phyloP scores from a whole-genome alignment of 495 filamentous ascomycete genomes.

The Tuber brumale region DNA sequence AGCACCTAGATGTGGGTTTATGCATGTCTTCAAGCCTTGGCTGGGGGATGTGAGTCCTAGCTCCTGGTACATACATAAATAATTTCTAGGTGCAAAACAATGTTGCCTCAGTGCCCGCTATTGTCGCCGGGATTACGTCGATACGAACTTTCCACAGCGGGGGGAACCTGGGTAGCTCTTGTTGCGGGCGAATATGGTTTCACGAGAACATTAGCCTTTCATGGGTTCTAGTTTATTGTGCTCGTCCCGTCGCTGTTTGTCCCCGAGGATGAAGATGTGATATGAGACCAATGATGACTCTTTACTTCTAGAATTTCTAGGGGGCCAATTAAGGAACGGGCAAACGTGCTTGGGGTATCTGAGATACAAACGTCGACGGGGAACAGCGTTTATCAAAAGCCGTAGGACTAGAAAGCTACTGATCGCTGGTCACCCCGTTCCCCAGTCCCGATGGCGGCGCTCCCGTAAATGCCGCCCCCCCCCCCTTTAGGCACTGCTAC shows the following conservation, averaged over 20 bases:
- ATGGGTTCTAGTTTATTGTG: slow-evolving; percentile 24
- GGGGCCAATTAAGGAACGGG: slow-evolving; percentile 54
- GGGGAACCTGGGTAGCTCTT: slow-evolving; percentile 47
- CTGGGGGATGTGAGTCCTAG: not conserved
- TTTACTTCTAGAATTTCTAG: slow-evolving; percentile 49
- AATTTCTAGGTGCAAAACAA: slow-evolving; percentile 51
- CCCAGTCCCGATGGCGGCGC: slow-evolving; percentile 7
- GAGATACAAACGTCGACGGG: slow-evolving; percentile 42
- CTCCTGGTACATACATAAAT: not conserved
- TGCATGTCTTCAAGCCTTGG: not conserved
- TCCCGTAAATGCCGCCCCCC: slow-evolving; percentile 2
- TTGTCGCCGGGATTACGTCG: slow-evolving; percentile 55
- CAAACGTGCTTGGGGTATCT: slow-evolving; percentile 45
- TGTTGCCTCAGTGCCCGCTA: slow-evolving; percentile 48
- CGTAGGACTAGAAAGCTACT: not conserved
- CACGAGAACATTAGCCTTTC: slow-evolving; percentile 54
- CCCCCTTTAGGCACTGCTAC: slow-evolving; percentile 8
- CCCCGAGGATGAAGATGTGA: slow-evolving; percentile 49
- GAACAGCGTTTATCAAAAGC: slow-evolving; percentile 35
- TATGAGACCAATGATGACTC: slow-evolving; percentile 49
- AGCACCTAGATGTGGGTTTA: not conserved
- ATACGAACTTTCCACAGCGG: slow-evolving; percentile 49
- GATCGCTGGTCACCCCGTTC: not conserved
- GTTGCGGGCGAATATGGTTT: slow-evolving; percentile 53
- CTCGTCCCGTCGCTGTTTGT: not conserved